Evolutionary conservation across 768 basidiomycete genomes (phyloP), one percentile per base, ranked within the genome.

Genomic region (Leccinum arenicola): DNA sequence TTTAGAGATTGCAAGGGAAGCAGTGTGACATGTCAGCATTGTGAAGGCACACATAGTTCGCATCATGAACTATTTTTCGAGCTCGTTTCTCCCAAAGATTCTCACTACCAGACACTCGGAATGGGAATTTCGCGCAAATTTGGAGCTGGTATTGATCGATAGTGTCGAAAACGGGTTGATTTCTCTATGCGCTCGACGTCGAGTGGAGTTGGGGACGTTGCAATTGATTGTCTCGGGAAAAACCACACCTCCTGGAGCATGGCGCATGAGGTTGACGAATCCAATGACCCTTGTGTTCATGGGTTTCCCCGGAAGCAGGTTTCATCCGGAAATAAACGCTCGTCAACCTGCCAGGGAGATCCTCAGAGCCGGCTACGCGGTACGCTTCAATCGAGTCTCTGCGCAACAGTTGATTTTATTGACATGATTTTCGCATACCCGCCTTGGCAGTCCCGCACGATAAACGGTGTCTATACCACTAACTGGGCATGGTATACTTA

Each of bases 401-500:
- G 25, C 14, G 33, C 36, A 7, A 52, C 23, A 21, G 19, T 6
- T 5, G 4, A 45, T 52, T 50, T n/a, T 56, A 50, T 38, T 33
- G 52, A 27, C 60, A 68, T n/a, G 1, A 50, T 33, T 55, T 58
- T 43, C 27, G 15, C 45, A 15, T 21, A 17, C 19, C 49, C 55
- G 45, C 52, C 48, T 47, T 48, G 54, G 51, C 43, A 35, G 48
- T 33, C 50, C 25, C 33, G 8, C 64, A 47, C 57, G 61, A 61
- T 51, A 53, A 33, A 21, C 67, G 63, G 68, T 17, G 38, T 31
- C 56, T 56, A 38, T 61, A 65, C 62, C 57, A 19, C 52, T 52
- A 25, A 23, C 45, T 58, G 17, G 66, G 66, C 31, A 40, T 64
- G 50, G 31, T 31, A 59, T 29, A 40, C 27, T 31, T 47, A 25